Base-by-base conservation (phyloP, 805 yeast genomes). In the Saccharomycopsis capsularis region DNA sequence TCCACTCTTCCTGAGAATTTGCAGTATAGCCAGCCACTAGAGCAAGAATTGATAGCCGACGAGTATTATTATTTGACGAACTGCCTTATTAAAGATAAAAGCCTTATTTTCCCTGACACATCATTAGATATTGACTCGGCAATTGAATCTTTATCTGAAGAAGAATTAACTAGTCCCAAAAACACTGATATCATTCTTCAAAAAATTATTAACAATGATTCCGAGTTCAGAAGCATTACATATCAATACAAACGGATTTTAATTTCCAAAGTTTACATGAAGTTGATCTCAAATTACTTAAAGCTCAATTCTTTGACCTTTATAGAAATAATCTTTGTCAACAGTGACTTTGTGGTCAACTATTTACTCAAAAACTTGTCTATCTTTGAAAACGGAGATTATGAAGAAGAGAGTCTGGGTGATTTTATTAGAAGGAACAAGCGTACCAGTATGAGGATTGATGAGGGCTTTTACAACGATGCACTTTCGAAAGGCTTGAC, bases 401-500 rank as follows among this genome's bases (percentile, higher is more conserved):
- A 43, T 11, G 47, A 41, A 1, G 51, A 40, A 15, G 30, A 32
- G 18, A 40, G 23, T 25, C 30, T 25, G 4, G 45, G 37, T 9
- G 34, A n/a, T 3, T 19, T 16, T 34, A 21, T 36, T 15, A 32
- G 37, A 3, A 19, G 46, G n/a, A 29, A 29, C 19, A 42, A 40
- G 16, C 13, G 48, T 4, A 40, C 22, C 21, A 38, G 49, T 40
- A 41, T 40, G 5, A 21, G 36, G 22, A 19, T 46, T 5, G 46
- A 46, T 18, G 30, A 25, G 7, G 44, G 48, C 23, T 29, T 44
- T 9, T 38, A 38, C 7, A 56, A 43, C 9, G 55, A 51, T 16
- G 40, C 44, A 38, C 47, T 56, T 15, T 47, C 51, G 11, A 57
- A 53, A n/a, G 61, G 62, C 9, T 24, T 53, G n/a, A 22, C 45